phyloP scores from a whole-genome alignment of 148 eudicot species.

The Diospyros kaki region DNA sequence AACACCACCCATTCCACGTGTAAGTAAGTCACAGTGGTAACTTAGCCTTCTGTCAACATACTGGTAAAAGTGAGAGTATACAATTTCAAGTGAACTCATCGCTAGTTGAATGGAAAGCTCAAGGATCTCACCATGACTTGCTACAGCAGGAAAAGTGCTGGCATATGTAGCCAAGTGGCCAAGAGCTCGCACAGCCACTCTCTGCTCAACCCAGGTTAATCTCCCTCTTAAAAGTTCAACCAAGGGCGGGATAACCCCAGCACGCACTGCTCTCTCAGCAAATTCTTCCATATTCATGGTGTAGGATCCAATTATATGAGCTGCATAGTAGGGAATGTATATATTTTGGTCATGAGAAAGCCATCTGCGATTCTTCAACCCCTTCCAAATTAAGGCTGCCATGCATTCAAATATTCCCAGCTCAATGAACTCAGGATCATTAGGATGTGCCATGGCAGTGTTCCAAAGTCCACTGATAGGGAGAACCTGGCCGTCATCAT shows the following conservation, averaged over 20 bases:
- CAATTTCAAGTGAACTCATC: conserved; percentile 91
- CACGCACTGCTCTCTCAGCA: conserved; percentile 76
- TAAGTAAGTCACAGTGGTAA: conserved; percentile 92
- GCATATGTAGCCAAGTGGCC: conserved; percentile 94
- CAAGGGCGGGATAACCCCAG: conserved; percentile 82
- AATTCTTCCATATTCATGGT: conserved; percentile 98
- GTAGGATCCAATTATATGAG: conserved; percentile 96
- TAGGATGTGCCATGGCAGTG: conserved; percentile 99
- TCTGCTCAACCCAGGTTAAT: conserved; percentile 97
- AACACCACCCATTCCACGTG: conserved; percentile 98
- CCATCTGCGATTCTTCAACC: conserved; percentile 91
- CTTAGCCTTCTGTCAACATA: conserved; percentile 78
- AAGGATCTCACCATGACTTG: conserved; percentile 85
- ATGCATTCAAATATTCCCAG: conserved; percentile 94
- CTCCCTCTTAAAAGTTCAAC: conserved; percentile 92
- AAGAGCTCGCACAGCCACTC: conserved; percentile 96
- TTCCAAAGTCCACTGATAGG: conserved; percentile 99
- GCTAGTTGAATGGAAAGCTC: conserved; percentile 92
- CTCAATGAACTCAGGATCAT: conserved; percentile 96
- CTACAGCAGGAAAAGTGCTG: conserved; percentile 71
- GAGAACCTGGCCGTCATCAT: conserved; percentile 95
- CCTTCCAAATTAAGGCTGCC: conserved; percentile 95
- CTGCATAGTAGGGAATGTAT: conserved; percentile 95
- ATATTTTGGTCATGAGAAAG: conserved; percentile 93
- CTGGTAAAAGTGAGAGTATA: conserved; percentile 94